Conservation (phyloP, 2,329 filamentous ascomycete species). For the Phialophora chinensis region DNA sequence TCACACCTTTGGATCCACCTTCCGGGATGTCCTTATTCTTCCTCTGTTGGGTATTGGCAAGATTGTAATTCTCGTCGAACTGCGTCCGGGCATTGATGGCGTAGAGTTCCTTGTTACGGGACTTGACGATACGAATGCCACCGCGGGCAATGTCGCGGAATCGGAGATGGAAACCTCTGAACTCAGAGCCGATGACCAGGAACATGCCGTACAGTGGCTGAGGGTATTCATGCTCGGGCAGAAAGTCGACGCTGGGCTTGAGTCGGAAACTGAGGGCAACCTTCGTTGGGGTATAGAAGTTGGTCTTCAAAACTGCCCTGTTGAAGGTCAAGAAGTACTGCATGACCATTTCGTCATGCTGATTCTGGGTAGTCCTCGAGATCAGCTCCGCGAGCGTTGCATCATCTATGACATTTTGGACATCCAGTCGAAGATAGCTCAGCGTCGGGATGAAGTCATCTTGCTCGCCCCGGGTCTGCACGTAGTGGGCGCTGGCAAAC, state of each 20-base stretch:
- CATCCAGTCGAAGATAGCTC: slow-evolving; percentile 69
- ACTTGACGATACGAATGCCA: slow-evolving; percentile 98
- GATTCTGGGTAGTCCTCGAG: slow-evolving; percentile 79
- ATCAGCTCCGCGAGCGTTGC: slow-evolving; percentile 76
- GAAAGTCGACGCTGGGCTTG: slow-evolving; percentile 74
- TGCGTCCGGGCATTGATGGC: slow-evolving; percentile 94
- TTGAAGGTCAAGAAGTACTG: slow-evolving; percentile 96
- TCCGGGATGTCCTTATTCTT: slow-evolving; percentile 99
- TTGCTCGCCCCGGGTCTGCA: slow-evolving; percentile 67
- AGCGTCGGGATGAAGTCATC: slow-evolving; percentile 74
- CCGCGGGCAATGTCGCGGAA: slow-evolving; percentile 97
- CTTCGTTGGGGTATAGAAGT: slow-evolving; percentile 97
- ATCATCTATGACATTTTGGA: slow-evolving; percentile 78
- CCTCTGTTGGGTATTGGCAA: slow-evolving; percentile 97
- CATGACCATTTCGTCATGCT: slow-evolving; percentile 99
- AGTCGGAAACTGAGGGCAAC: slow-evolving; percentile 96
- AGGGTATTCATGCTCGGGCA: slow-evolving; percentile 90
- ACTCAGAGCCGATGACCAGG: slow-evolving; percentile 94
- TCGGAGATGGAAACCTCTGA: slow-evolving; percentile 93
- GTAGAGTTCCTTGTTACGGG: slow-evolving; percentile 92
- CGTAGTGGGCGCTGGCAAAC: slow-evolving; percentile 86
- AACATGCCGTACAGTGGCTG: slow-evolving; percentile 98
- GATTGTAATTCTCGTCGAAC: slow-evolving; percentile 98
- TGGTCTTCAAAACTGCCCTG: slow-evolving; percentile 90
- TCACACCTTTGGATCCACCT: slow-evolving; percentile 96